phyloP scores from a whole-genome alignment of 2,329 filamentous ascomycete species.

The Tolypocladium ophioglossoides region DNA sequence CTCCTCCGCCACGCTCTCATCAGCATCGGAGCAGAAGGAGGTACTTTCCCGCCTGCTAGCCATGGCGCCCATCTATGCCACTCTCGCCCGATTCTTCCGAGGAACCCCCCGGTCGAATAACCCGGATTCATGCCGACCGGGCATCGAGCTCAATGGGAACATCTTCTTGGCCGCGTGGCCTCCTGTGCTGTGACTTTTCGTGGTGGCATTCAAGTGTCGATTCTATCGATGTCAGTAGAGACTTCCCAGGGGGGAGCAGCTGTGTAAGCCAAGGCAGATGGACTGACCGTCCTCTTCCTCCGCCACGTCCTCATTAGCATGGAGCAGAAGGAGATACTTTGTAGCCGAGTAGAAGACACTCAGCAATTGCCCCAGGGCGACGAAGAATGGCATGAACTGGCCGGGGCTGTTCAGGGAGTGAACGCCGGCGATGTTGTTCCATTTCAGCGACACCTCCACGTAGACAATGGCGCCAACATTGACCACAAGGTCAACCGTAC shows the following conservation, averaged over 20 bases:
- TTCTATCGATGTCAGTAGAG: too few relatives aligned
- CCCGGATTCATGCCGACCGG: neutral
- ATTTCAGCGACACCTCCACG: constrained; percentile 13
- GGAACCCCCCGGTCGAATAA: too few relatives aligned
- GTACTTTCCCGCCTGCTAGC: too few relatives aligned
- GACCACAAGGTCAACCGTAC: constrained; percentile 7
- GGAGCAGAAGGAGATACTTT: constrained; percentile 1
- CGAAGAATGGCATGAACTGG: constrained; percentile 16
- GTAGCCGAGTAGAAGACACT: constrained; percentile 9
- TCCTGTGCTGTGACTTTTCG: neutral
- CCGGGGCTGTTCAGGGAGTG: constrained; percentile 9
- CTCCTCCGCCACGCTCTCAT: neutral
- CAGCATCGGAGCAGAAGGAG: neutral
- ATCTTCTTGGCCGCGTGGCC: neutral
- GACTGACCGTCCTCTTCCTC: constrained; percentile 2
- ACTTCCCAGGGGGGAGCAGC: neutral
- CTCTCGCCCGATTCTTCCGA: neutral
- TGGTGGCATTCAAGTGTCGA: neutral
- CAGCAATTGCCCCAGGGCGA: constrained; percentile 11
- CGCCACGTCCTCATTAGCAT: neutral
- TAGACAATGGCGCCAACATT: constrained; percentile 14
- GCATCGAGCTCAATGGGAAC: neutral
- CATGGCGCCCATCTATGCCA: too few relatives aligned
- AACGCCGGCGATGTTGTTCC: constrained; percentile 12
- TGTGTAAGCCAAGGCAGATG: neutral